Base-by-base conservation (phyloP, 352 stramenopile genomes). In the Blastocystis sp. region DNA sequence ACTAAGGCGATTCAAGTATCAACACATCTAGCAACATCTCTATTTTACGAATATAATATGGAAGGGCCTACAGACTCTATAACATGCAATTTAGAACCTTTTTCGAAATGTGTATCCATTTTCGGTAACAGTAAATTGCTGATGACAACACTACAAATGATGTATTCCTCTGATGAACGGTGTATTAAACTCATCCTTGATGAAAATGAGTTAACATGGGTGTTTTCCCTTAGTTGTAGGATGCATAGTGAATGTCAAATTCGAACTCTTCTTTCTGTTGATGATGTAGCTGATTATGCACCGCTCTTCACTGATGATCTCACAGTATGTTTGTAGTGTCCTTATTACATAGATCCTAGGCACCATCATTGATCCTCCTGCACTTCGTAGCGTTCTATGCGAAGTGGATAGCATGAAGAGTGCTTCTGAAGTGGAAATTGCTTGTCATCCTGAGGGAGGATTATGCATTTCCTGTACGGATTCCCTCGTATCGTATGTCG, bases 181-280 rank as follows among this genome's bases (percentile, higher is more conserved):
- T 84, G 51, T 35, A 84, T 84, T 1, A 84, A 84, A 44, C 44
- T 84, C 17, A 48, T 84, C 27, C 53, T 84, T 27, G 73, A 84
- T 44, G 73, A 84, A 33, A 84, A 84, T 44, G 73, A 84, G 73
- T 84, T 0, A 17, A 11, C 19, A 1, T 42, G 17, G 9, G 27
- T 9, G 30, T 30, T 44, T 62, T 57, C 24, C 0, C 42, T 84
- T 37, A 17, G 17, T 22, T 35, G 40, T 84, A 84, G 73, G 24
- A 84, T 84, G 73, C 73, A 84, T 9, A 84, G 73, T 37, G 73
- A 84, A 69, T 84, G 73, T 30, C 73, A 68, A 30, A 84, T 84
- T 24, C 42, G 48, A 40, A 84, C 73, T 17, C 53, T 84, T 19
- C 42, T 40, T 17, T 66, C 73, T 2, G 53, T 84, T 0, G 73